Conservation (phyloP, 768 basidiomycete genomes). For the Mycena rebaudengoi region DNA sequence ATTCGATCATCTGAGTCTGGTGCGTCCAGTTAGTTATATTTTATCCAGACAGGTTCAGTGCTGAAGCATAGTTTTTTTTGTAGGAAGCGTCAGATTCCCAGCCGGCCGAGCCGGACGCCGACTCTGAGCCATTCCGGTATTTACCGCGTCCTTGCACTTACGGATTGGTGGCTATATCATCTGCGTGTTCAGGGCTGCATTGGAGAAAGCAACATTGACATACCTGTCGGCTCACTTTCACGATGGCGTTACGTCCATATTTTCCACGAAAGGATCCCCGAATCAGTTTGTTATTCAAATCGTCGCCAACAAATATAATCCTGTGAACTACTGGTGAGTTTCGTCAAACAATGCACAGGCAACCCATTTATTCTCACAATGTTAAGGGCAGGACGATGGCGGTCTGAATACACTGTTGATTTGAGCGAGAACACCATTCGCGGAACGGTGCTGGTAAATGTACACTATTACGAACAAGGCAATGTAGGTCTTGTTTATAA, state of each 20-base stretch:
- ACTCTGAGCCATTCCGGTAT: slow-evolving; percentile 82
- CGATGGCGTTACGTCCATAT: slow-evolving; percentile 80
- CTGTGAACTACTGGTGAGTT: slow-evolving; percentile 86
- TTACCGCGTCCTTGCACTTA: slow-evolving; percentile 14
- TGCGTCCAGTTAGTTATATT: slow-evolving; percentile 45
- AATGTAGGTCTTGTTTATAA: slow-evolving; percentile 62
- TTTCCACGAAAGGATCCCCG: slow-evolving; percentile 56
- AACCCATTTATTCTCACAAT: slow-evolving; percentile 1
- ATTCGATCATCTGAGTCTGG: slow-evolving; percentile 88
- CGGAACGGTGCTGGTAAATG: slow-evolving; percentile 83
- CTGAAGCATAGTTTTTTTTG: slow-evolving; percentile 18
- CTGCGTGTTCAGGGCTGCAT: slow-evolving; percentile 62
- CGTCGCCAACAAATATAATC: slow-evolving; percentile 97
- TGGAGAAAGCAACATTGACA: slow-evolving; percentile 70
- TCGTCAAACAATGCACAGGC: slow-evolving; percentile 54
- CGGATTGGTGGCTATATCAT: background rate
- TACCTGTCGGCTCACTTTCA: slow-evolving; percentile 87
- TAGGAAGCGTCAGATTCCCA: slow-evolving; percentile 84
- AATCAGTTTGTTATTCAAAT: slow-evolving; percentile 75
- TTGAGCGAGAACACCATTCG: slow-evolving; percentile 65
- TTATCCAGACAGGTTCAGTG: background rate
- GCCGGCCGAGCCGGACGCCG: slow-evolving; percentile 65
- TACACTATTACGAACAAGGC: slow-evolving; percentile 98
- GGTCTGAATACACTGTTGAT: slow-evolving; percentile 85
- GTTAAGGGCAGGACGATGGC: slow-evolving; percentile 92